Evolutionary conservation across 31 red algal species (phyloP), one percentile per base, ranked within the genome.

Genomic region (Bonnemaisonia californica): DNA sequence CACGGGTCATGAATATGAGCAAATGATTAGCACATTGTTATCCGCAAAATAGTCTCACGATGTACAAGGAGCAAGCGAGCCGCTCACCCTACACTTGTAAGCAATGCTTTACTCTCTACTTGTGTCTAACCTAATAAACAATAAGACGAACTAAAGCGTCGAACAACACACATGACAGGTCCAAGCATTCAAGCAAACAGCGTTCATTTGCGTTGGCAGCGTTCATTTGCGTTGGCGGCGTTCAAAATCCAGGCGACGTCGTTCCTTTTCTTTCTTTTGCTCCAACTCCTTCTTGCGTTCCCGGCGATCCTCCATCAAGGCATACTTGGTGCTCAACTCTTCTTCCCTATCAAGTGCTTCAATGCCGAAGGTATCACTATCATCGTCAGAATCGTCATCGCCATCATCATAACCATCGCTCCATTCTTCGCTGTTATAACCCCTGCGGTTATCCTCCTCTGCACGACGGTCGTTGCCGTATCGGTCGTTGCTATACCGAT

Each of bases 351-450:
- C 83, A 35, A 87, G 54, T 11, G 74, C 83, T 1, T 74, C 73
- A 62, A 87, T 77, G n/a, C 74, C 83, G 33, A 59, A 77, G 2
- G 54, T 27, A 30, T 87, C 73, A 16, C 45, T 51, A 7, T 51
- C 45, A 30, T 78, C 83, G 16, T 87, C 82, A 19, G 38, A 36
- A 63, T 62, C 60, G 9, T 78, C 83, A 39, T 87, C 83, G 21
- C 71, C 73, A 1, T 62, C 63, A 39, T 69, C 82, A 26, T 16
- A 9, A 19, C 30, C 57, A 31, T 85, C 58, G 47, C 83, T 78
- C 35, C 35, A 87, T 30, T 87, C 83, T n/a, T 87, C 83, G 63
- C 83, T 87, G 45, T 60, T 87, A 42, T 87, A 87, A 11, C 83
- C 83, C 3, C 69, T 27, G 13, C 32, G 12, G 28, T 36, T 61